phyloP scores from a whole-genome alignment of 2,329 filamentous ascomycete species.

The Cladophialophora carrionii region DNA sequence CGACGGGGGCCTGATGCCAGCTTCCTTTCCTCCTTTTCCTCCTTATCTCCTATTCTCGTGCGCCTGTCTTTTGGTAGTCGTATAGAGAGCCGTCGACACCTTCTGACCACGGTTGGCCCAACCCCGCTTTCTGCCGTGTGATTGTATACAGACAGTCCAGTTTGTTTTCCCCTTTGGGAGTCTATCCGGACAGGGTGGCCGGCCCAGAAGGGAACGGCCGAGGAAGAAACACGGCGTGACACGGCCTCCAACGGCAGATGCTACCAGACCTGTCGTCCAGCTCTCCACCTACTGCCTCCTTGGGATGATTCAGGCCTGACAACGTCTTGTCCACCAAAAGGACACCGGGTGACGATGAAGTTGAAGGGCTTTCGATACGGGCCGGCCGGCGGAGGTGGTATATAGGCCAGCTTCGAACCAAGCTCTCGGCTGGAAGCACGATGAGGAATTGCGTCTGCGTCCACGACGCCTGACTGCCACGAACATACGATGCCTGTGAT shows the following conservation, averaged over 20 bases:
- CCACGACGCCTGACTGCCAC: not conserved
- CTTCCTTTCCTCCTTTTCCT: not conserved
- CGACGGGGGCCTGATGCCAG: not conserved
- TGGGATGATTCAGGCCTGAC: not conserved
- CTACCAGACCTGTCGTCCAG: not conserved
- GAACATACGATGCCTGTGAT: conserved; percentile 18
- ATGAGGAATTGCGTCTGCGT: not conserved
- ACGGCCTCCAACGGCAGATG: not conserved
- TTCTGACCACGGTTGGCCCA: conserved; percentile 6
- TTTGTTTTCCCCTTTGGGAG: not conserved
- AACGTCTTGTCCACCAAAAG: not conserved
- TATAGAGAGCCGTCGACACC: not conserved
- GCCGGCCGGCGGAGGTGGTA: not conserved
- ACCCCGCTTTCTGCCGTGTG: conserved; percentile 12
- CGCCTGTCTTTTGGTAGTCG: not conserved
- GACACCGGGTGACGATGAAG: not conserved
- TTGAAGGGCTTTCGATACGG: not conserved
- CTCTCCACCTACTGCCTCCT: not conserved
- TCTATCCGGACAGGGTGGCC: not conserved
- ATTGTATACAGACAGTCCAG: not conserved
- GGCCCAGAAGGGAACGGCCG: not conserved
- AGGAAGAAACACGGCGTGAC: not conserved
- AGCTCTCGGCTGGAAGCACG: not conserved
- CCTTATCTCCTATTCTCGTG: no score
- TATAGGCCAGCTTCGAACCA: not conserved